phyloP scores from a whole-genome alignment of 306 rosid species.

The Dicorynia guianensis region DNA sequence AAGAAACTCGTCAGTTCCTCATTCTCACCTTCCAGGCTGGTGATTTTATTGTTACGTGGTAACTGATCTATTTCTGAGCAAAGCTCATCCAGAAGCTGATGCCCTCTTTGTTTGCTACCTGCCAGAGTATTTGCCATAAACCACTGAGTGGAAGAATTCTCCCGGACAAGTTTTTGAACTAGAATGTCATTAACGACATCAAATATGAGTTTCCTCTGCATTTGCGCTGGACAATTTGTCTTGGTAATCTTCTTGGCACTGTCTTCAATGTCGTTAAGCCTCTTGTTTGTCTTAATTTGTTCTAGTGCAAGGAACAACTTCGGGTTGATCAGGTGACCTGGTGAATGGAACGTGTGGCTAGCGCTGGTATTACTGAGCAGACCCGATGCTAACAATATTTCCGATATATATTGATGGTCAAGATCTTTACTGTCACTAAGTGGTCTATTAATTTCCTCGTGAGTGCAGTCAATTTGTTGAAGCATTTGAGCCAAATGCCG shows the following conservation, averaged over 20 bases:
- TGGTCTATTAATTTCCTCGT: slow-evolving; percentile 43
- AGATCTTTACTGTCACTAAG: slow-evolving; percentile 55
- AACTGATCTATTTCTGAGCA: slow-evolving; percentile 77
- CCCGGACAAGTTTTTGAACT: slow-evolving; percentile 51
- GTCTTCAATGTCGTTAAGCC: slow-evolving; percentile 37
- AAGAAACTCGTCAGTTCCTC: slow-evolving; percentile 55
- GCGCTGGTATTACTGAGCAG: slow-evolving; percentile 53
- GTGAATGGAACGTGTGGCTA: slow-evolving; percentile 53
- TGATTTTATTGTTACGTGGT: slow-evolving; percentile 45
- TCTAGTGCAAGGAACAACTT: slow-evolving; percentile 73
- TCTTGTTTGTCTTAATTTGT: slow-evolving; percentile 47
- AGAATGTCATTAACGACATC: slow-evolving; percentile 75
- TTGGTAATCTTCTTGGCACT: slow-evolving; percentile 24
- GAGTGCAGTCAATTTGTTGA: slow-evolving; percentile 39
- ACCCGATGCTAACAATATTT: slow-evolving; percentile 72
- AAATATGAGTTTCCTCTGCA: slow-evolving; percentile 74
- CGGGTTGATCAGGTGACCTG: slow-evolving; percentile 56
- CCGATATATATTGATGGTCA: slow-evolving; percentile 72
- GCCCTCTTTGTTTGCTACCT: slow-evolving; percentile 53
- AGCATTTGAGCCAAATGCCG: slow-evolving; percentile 55
- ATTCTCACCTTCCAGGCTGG: slow-evolving; percentile 45
- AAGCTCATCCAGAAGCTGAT: slow-evolving; percentile 61
- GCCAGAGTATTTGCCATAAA: slow-evolving; percentile 45
- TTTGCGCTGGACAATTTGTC: slow-evolving; percentile 34
- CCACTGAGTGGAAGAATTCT: slow-evolving; percentile 56